Conservation (phyloP, 2,329 filamentous ascomycete genomes). For the Chaetoscypha palmicola region DNA sequence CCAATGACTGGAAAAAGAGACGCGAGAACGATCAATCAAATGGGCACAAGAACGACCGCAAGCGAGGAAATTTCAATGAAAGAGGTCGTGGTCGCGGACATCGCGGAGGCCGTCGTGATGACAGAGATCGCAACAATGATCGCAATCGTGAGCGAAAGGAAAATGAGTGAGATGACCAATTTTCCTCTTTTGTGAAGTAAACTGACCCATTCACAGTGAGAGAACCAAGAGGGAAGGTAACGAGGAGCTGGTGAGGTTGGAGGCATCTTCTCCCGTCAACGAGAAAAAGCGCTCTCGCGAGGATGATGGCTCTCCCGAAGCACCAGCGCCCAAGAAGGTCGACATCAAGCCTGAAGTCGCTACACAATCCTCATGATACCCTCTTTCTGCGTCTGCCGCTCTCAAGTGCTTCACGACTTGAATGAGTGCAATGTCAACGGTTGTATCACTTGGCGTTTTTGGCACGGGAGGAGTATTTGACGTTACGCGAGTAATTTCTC, state of each 20-base stretch:
- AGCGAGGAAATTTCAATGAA: conserved; percentile 26
- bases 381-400: no score
- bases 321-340: conserved; percentile 55
- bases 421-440: conserved; percentile 4
- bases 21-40: conserved; percentile 55
- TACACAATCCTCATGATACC: conserved; percentile 24
- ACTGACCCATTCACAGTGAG: conserved; percentile 15
- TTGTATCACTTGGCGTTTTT: conserved; percentile 16
- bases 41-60: conserved; percentile 40
- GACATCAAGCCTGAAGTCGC: conserved; percentile 34
- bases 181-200: background rate
- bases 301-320: conserved; percentile 28
- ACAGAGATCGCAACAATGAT: conserved; percentile 33
- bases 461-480: conserved; percentile 2
- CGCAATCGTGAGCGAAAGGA: conserved; percentile 32
- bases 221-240: conserved; percentile 11
- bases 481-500: background rate
- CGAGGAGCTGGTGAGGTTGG: conserved; percentile 13
- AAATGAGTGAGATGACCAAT: conserved; percentile 20
- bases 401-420: conserved; percentile 8
- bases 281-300: conserved; percentile 20
- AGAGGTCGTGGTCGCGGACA: conserved; percentile 35
- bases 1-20: conserved; percentile 58
- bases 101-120: conserved; percentile 34
- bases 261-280: conserved; percentile 9